Conservation (phyloP, 192 early-diverging fungal genomes). For the Haplosporangium gracile region DNA sequence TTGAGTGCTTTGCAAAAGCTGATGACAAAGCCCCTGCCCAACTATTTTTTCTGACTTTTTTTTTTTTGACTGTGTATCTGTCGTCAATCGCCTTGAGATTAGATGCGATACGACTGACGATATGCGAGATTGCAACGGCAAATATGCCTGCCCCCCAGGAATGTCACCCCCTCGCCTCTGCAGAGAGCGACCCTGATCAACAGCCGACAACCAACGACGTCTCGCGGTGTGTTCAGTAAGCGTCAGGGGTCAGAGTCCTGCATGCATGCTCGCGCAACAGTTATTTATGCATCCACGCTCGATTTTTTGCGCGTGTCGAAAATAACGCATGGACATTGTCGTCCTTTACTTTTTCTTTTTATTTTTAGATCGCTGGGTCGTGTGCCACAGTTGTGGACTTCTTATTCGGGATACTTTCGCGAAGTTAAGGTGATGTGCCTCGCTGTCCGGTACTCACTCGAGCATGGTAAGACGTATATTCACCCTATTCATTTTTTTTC, state of each 20-base stretch:
- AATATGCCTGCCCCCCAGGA: slow-evolving; percentile 52
- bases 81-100: not conserved
- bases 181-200: not conserved
- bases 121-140: slow-evolving; percentile 56
- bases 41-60: not conserved
- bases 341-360: not conserved
- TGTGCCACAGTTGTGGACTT: slow-evolving; percentile 58
- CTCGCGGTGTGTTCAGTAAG: slow-evolving; percentile 50
- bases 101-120: slow-evolving; percentile 55
- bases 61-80: not conserved
- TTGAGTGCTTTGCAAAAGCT: not conserved
- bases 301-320: too few species aligned
- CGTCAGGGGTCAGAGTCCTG: not conserved
- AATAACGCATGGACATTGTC: not conserved
- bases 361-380: slow-evolving; percentile 38
- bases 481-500: too few species aligned
- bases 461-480: slow-evolving; percentile 31
- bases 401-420: slow-evolving; percentile 59
- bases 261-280: too few species aligned
- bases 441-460: slow-evolving; percentile 42
- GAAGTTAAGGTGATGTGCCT: slow-evolving; percentile 59
- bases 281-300: not conserved
- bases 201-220: slow-evolving; percentile 8
- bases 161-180: slow-evolving; percentile 17
- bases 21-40: not conserved